Evolutionary conservation across 257 asterid genomes (phyloP).

Genomic region (Solanum chiquidenum): DNA sequence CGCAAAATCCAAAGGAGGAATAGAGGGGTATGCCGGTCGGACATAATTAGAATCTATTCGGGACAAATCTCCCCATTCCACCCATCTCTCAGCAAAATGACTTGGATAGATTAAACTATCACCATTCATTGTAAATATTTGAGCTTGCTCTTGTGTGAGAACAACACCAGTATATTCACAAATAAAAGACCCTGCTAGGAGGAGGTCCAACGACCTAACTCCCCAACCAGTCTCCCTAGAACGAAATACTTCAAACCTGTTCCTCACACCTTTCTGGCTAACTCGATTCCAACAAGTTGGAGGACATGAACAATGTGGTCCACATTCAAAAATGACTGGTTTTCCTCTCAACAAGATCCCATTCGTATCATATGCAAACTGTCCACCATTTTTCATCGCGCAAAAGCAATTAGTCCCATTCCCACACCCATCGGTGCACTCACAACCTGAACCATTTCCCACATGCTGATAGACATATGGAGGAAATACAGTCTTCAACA

Average conservation of each 20-base stretch:
- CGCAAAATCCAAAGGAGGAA: conserved; percentile 55
- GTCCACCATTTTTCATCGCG: conserved; percentile 60
- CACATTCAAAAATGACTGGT: conserved; percentile 74
- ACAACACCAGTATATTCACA: conserved; percentile 84
- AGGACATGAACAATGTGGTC: conserved; percentile 69
- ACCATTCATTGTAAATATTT: conserved; percentile 73
- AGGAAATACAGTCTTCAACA: conserved; percentile 38
- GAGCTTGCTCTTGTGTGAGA: conserved; percentile 75
- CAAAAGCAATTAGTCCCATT: conserved; percentile 53
- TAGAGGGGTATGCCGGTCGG: conserved; percentile 26
- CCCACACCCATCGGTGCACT: conserved; percentile 43
- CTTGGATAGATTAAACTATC: conserved; percentile 65
- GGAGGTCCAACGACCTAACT: conserved; percentile 73
- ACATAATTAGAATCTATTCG: conserved; percentile 33
- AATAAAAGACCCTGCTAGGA: conserved; percentile 79
- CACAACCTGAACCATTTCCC: conserved; percentile 47
- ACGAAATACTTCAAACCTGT: conserved; percentile 81
- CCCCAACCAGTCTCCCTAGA: conserved; percentile 91
- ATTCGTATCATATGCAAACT: conserved; percentile 47
- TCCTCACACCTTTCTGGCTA: conserved; percentile 59
- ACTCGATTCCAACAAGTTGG: conserved; percentile 68
- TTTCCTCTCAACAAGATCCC: conserved; percentile 77
- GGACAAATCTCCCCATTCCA: conserved; percentile 56
- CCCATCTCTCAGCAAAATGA: conserved; percentile 54
- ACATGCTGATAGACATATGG: conserved; percentile 19